Base-by-base conservation (phyloP, 2,329 filamentous ascomycete species). In the Elsinoe fawcettii region DNA sequence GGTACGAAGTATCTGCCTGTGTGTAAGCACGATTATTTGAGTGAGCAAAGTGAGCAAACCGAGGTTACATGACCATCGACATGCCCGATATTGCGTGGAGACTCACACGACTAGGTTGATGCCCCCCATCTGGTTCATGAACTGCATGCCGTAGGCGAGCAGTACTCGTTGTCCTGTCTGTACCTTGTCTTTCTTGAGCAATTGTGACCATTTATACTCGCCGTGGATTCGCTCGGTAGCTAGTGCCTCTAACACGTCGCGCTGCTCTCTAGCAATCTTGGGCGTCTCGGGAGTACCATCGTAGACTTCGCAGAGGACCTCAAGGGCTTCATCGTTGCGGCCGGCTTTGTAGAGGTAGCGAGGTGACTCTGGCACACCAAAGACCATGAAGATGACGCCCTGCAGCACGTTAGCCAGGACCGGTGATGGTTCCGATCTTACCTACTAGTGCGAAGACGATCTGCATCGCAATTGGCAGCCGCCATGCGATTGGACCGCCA, bases 391-490 rank as follows among this genome's bases (percentile, higher is more conserved):
- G 22, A 74, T 69, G 30, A 77, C 73, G 18, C 71, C 43, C 63
- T 65, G 18, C 34, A 12, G 16, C 16, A 43, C 43, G 16, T 67
- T 53, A 9, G 64, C 64, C 54, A 64, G 66, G 8, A 9, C 53
- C 44, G 44, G 16, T 2, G 5, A 1, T 14, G 11, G 14, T 5
- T 25, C 14, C 11, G 5, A 14, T 2, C 3, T 18, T 6, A 55
- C 61, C 44, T 55, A 71, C 63, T 22, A 74, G 58, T 1, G 70
- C 69, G 41, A 74, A 73, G 22, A 77, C 61, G 16, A 73, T 68
- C 60, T 78, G 76, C 56, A 71, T 75, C 3, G 73, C 74, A 41
- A 77, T 73, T 0, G 75, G 75, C 0, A 78, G 58, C 14, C 76
- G 65, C 75, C 75, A 78, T 2, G 72, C 73, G 12, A 76, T 70